Base-by-base conservation (phyloP, 2,329 filamentous ascomycete species). In the Didymella sp. region DNA sequence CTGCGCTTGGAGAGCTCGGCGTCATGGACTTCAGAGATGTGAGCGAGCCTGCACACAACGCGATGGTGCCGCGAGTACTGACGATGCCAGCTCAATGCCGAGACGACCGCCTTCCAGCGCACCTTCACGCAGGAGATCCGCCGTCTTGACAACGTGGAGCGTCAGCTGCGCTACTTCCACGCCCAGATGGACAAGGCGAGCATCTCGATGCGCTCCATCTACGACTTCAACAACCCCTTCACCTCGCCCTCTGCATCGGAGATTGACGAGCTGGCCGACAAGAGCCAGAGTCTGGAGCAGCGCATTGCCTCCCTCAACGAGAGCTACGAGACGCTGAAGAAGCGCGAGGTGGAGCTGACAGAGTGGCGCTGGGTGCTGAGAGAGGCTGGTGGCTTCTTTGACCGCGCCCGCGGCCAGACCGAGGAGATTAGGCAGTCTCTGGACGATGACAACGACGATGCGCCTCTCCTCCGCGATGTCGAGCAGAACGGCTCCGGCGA, bases 331-430 rank as follows among this genome's bases (percentile, higher is more conserved):
- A 97, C 92, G 15, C 80, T 99, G 76, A 98, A 98, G 86, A 97
- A 95, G 82, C 88, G 94, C 56, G 95, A 98, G 81, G 91, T 96
- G 58, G 95, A 99, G 77, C 83, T 99, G 70, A 96, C 91, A 11
- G 95, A 99, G 80, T 98, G 95, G 95, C 90, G 96, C 72, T 98
- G 94, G 92, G 96, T 99, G 48, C 80, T 99, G 57, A 89, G 92
- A 63, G 95, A 99, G 84, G 93, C 96, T 42, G 95, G 95, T 37
- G 92, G 93, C 66, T 99, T 99, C 81, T 99, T 99, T 69, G 95
- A 99, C 74, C 86, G 94, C 65, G 95, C 95, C 49, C 92, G 96
- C 73, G 95, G 93, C 61, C 96, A 96, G 75, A 96, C 96, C 6
- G 95, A 99, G 62, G 94, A 98, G 77, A 98, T 99, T 68, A 87